phyloP scores from a whole-genome alignment of 805 yeast genomes.

The Kluyveromyces lactis region DNA sequence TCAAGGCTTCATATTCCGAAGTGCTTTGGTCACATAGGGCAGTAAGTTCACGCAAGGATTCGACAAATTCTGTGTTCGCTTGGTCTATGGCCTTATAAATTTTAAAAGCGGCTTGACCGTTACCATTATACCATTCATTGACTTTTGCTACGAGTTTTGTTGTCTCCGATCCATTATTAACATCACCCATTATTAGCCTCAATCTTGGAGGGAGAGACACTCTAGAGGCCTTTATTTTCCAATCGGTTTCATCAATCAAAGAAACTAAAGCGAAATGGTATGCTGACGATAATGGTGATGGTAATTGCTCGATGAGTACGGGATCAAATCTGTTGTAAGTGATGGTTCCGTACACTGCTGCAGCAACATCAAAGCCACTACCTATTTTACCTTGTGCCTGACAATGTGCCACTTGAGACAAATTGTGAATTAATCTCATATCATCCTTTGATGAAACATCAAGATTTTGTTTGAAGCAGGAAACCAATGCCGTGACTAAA shows the following conservation, averaged over 20 bases:
- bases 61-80: conserved; percentile 52
- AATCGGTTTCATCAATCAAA: conserved; percentile 38
- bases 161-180: conserved; percentile 86
- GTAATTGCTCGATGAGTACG: conserved; percentile 34
- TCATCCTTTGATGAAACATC: conserved; percentile 21
- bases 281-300: conserved; percentile 19
- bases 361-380: conserved; percentile 94
- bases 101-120: conserved; percentile 41
- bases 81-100: conserved; percentile 49
- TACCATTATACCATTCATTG: conserved; percentile 51
- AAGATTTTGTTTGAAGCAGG: conserved; percentile 34
- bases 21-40: conserved; percentile 26
- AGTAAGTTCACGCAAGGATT: conserved; percentile 36
- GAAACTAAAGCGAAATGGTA: conserved; percentile 27
- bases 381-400: conserved; percentile 93
- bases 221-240: conserved; percentile 51
- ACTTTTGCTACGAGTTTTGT: conserved; percentile 81
- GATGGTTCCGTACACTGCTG: conserved; percentile 89
- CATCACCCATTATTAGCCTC: conserved; percentile 84
- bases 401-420: conserved; percentile 87
- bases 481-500: conserved; percentile 58
- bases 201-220: conserved; percentile 63
- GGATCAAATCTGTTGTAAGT: conserved; percentile 73
- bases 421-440: conserved; percentile 54
- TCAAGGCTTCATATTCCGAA: conserved; percentile 28